Evolutionary conservation across 257 asterid genomes (phyloP).

Genomic region (Solanum peruvianum): DNA sequence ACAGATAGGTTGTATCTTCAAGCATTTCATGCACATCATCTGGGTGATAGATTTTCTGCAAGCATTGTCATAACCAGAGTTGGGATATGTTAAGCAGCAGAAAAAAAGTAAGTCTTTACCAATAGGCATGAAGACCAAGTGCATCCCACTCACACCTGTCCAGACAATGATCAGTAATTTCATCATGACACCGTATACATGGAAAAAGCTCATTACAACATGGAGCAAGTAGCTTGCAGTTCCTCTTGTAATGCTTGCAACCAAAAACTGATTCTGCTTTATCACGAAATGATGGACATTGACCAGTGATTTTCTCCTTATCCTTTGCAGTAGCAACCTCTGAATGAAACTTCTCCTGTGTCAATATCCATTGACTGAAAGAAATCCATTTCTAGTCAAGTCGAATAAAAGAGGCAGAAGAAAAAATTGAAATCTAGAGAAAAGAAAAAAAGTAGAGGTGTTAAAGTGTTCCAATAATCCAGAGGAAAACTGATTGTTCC

Average conservation of each 20-base stretch:
- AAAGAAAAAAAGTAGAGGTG: background rate
- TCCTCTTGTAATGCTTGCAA: slow-evolving; percentile 76
- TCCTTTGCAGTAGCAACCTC: slow-evolving; percentile 19
- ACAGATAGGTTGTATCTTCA: slow-evolving; percentile 53
- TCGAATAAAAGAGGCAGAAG: slow-evolving; percentile 2
- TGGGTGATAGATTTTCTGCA: slow-evolving; percentile 58
- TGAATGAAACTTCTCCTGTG: slow-evolving; percentile 32
- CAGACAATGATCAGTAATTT: slow-evolving; percentile 54
- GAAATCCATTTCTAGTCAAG: background rate
- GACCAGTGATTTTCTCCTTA: slow-evolving; percentile 48
- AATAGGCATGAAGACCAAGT: background rate
- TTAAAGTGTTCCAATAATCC: background rate
- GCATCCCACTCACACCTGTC: slow-evolving; percentile 50
- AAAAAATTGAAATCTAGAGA: slow-evolving; percentile 5
- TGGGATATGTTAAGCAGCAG: background rate
- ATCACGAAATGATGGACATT: slow-evolving; percentile 50
- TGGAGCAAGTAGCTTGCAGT: slow-evolving; percentile 62
- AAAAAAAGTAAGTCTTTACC: background rate
- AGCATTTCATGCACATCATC: slow-evolving; percentile 90
- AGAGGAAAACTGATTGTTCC: background rate
- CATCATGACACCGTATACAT: slow-evolving; percentile 91
- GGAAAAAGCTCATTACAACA: slow-evolving; percentile 75
- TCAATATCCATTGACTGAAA: slow-evolving; percentile 60
- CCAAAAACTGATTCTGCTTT: slow-evolving; percentile 40
- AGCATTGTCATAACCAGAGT: slow-evolving; percentile 13